Evolutionary conservation across 495 filamentous ascomycete species (phyloP).

Genomic region (Diplogelasinospora grovesii): DNA sequence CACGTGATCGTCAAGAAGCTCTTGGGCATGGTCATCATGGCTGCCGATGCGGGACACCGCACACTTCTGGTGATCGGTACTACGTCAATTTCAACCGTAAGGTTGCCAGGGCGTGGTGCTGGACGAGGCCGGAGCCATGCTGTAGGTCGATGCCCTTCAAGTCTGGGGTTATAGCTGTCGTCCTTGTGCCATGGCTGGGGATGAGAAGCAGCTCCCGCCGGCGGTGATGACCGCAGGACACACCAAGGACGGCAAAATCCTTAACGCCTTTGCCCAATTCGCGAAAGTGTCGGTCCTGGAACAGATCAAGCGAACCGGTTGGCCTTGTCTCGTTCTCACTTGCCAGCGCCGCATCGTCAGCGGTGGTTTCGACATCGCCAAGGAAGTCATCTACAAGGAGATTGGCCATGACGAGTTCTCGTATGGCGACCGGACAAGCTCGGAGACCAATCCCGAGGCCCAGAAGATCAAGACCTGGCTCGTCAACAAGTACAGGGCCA

Average conservation of each 20-base stretch:
- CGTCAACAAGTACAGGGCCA: neutral
- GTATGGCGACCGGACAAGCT: too few species aligned
- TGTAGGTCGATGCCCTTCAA: neutral
- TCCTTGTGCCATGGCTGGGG: neutral
- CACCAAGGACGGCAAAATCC: neutral
- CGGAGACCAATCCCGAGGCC: too few species aligned
- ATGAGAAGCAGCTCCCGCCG: neutral
- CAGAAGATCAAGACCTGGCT: neutral
- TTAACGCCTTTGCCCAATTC: neutral
- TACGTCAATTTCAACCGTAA: too few species aligned
- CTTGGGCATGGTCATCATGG: neutral
- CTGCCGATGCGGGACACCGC: neutral
- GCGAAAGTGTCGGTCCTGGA: neutral
- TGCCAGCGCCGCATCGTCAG: neutral
- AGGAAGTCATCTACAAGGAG: neutral
- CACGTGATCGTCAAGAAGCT: too few species aligned
- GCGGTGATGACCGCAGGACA: neutral
- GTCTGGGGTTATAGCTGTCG: neutral
- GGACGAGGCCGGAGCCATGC: neutral
- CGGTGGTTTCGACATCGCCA: neutral
- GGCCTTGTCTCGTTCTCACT: neutral
- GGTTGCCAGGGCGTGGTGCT: neutral
- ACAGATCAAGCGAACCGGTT: neutral
- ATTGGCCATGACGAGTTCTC: neutral
- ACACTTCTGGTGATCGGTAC: neutral